These are phyloP conservation scores for Gaeumannomyces tritici DNA, from an alignment of 2,329 filamentous ascomycete species.

Conservation along the genomic window DNA sequence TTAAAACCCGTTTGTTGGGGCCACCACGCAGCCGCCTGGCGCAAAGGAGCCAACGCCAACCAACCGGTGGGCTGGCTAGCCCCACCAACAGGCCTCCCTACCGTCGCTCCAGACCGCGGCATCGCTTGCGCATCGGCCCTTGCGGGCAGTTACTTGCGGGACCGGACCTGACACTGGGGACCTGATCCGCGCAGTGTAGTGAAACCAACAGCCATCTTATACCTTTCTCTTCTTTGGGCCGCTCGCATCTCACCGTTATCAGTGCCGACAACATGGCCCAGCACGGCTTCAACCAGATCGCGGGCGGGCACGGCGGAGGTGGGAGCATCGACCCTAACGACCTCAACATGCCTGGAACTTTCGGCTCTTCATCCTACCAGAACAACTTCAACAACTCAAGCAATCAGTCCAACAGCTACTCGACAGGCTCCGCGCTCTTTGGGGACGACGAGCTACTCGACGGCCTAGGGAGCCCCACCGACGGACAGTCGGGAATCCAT, in stretches of 20 bases:
- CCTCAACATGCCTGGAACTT: conserved; percentile 57
- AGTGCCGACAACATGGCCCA: conserved; percentile 34
- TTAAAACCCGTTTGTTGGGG: not conserved
- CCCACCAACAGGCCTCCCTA: not conserved
- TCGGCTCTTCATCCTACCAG: conserved; percentile 47
- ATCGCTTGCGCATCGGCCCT: conserved; percentile 1
- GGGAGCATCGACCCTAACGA: conserved; percentile 76
- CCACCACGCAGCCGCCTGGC: not conserved
- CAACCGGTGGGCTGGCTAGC: not conserved
- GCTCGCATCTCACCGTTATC: not conserved
- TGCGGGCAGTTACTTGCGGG: not conserved
- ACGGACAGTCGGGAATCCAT: conserved; percentile 39
- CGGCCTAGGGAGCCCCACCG: conserved; percentile 49
- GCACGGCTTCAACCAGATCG: conserved; percentile 47
- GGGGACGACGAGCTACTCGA: conserved; percentile 85
- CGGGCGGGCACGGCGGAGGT: conserved; percentile 37
- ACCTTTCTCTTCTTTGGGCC: not conserved
- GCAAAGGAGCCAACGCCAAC: not conserved
- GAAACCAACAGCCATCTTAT: not conserved
- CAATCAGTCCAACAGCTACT: conserved; percentile 62
- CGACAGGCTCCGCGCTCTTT: conserved; percentile 68
- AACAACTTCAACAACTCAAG: conserved; percentile 47
- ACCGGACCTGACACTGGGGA: not conserved
- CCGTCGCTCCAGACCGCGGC: not conserved
- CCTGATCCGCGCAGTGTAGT: not conserved